phyloP scores from a whole-genome alignment of 2,329 filamentous ascomycete genomes.

The Aspergillus tanneri region DNA sequence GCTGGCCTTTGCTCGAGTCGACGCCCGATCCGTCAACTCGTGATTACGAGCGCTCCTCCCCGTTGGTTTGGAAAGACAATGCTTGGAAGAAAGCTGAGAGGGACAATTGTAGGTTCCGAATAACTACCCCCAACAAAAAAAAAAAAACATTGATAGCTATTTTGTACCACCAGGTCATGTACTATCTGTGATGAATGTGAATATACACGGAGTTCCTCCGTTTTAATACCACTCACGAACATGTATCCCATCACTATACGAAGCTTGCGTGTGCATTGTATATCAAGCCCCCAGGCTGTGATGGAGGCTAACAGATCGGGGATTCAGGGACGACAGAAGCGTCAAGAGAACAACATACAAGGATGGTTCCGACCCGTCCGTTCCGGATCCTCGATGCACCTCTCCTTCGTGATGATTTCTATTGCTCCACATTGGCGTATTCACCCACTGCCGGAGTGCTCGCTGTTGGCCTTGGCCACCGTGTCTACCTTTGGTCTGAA shows the following conservation, averaged over 20 bases:
- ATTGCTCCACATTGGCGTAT: conserved; percentile 88
- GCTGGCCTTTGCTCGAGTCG: conserved; percentile 20
- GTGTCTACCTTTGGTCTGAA: conserved; percentile 90
- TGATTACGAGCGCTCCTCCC: conserved; percentile 31
- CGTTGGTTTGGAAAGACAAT: conserved; percentile 42
- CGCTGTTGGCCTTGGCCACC: conserved; percentile 76
- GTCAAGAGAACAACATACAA: conserved; percentile 25
- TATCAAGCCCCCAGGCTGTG: too few relatives aligned
- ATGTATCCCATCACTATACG: too few relatives aligned
- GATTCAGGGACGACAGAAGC: conserved; percentile 25
- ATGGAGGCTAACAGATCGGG: conserved; percentile 19
- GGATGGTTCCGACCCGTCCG: conserved; percentile 66
- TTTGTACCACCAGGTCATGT: too few relatives aligned
- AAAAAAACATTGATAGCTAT: too few relatives aligned
- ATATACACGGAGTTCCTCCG: too few relatives aligned
- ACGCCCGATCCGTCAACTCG: conserved; percentile 26
- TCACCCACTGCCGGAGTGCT: conserved; percentile 71
- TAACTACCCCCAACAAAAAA: neutral
- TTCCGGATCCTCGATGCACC: conserved; percentile 90
- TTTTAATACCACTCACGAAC: too few relatives aligned
- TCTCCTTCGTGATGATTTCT: conserved; percentile 88
- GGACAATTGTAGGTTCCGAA: conserved; percentile 33
- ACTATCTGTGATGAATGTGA: too few relatives aligned
- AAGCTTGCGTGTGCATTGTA: too few relatives aligned
- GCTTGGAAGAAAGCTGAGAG: conserved; percentile 37